These are phyloP conservation scores for Rachicladosporium sp. DNA, from an alignment of 2,329 filamentous ascomycete genomes.

Conservation along the genomic window DNA sequence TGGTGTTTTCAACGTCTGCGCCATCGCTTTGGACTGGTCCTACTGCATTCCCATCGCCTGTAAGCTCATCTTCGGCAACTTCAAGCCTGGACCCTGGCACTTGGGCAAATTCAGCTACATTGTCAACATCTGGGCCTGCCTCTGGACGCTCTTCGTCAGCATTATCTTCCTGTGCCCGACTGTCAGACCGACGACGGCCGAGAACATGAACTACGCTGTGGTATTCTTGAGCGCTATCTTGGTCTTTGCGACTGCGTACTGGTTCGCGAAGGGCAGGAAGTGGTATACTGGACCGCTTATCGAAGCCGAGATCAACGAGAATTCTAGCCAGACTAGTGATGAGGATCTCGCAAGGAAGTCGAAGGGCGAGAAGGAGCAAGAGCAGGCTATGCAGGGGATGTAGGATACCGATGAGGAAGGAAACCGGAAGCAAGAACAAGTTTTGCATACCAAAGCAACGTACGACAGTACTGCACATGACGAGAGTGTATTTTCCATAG, in stretches of 20 bases:
- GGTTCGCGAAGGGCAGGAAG: constrained; percentile 35
- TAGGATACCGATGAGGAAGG: neutral
- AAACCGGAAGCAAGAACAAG: neutral
- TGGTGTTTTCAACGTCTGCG: constrained; percentile 43
- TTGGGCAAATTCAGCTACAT: constrained; percentile 31
- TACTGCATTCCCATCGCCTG: constrained; percentile 43
- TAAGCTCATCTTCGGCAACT: constrained; percentile 34
- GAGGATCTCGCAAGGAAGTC: neutral
- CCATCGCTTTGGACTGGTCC: constrained; percentile 43
- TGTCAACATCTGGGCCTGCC: constrained; percentile 38
- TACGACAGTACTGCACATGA: neutral
- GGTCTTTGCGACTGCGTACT: constrained; percentile 32
- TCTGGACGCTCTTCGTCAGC: constrained; percentile 42
- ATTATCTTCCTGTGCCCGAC: constrained; percentile 45
- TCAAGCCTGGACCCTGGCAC: constrained; percentile 41
- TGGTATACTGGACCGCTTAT: constrained; percentile 43
- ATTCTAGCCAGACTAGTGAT: neutral
- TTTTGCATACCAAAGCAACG: neutral
- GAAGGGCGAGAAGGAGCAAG: neutral
- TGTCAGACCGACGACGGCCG: constrained; percentile 32
- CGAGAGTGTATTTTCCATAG: neutral
- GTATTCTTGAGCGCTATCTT: constrained; percentile 38
- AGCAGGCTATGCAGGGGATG: neutral
- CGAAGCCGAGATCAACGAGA: neutral
- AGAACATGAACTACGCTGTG: constrained; percentile 44